phyloP scores from a whole-genome alignment of 306 rosid genomes.

The Lathyrus tuberosus region DNA sequence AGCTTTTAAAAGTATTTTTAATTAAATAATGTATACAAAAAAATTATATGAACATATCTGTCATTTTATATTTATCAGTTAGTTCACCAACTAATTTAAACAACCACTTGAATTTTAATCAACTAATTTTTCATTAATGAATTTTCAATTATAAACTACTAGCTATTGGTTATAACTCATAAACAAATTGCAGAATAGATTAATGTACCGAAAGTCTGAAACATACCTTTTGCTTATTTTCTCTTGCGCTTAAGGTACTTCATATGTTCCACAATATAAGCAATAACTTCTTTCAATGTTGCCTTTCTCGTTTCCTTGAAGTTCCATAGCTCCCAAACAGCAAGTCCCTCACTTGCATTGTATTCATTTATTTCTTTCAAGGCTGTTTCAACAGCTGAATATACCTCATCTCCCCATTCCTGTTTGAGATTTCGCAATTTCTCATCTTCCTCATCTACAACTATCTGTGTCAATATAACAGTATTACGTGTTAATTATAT shows the following conservation, averaged over 20 bases:
- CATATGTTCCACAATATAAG: slow-evolving; percentile 51
- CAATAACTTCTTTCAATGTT: slow-evolving; percentile 81
- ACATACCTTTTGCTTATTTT: slow-evolving; percentile 53
- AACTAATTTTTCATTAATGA: not conserved
- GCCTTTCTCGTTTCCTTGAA: slow-evolving; percentile 83
- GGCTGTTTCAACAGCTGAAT: slow-evolving; percentile 61
- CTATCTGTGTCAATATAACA: slow-evolving; percentile 50
- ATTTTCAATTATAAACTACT: not conserved
- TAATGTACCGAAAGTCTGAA: slow-evolving; percentile 28
- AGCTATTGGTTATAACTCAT: not conserved
- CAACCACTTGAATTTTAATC: not conserved
- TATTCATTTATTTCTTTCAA: slow-evolving; percentile 74
- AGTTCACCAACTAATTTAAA: not conserved
- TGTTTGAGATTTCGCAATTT: slow-evolving; percentile 60
- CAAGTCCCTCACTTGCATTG: slow-evolving; percentile 81
- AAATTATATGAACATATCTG: too few species aligned
- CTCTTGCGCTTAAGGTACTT: slow-evolving; percentile 74
- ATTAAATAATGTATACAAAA: too few species aligned
- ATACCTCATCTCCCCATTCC: slow-evolving; percentile 82
- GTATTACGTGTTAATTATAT: slow-evolving; percentile 13
- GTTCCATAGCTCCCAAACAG: slow-evolving; percentile 75
- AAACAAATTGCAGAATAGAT: too few species aligned
- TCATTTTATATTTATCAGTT: not conserved
- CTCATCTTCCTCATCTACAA: slow-evolving; percentile 70
- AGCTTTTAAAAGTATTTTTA: too few species aligned